Percentiles rank a stretch among this genome's conserved stretches.
These are phyloP conservation scores for Papiliotrema flavescens DNA, from an alignment of 1,284 basidiomycete genomes.

Conservation along the genomic window DNA sequence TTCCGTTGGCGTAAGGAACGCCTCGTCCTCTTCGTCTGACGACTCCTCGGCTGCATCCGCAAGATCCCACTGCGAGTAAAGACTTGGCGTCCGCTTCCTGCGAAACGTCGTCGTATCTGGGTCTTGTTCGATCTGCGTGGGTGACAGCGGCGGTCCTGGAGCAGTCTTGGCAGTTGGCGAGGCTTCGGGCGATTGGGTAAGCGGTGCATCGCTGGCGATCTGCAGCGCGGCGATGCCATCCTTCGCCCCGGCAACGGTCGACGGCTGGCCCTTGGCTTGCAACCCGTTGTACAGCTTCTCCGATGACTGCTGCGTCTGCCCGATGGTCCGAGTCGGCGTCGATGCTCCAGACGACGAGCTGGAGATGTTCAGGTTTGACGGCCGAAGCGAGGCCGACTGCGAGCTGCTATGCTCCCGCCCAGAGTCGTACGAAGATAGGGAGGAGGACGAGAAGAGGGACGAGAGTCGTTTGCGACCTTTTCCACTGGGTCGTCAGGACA, in stretches of 20 bases:
- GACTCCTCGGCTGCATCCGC: conserved; percentile 25
- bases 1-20: conserved; percentile 45
- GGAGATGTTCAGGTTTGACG: conserved; percentile 15
- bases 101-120: no score
- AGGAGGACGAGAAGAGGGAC: conserved; percentile 37
- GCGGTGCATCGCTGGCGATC: conserved; percentile 7
- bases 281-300: conserved; percentile 3
- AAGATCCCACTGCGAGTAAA: conserved; percentile 46
- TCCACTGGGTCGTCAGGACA: conserved; percentile 5
- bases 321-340: conserved; percentile 21
- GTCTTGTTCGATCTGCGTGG: conserved; percentile 1
- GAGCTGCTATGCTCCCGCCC: conserved; percentile 12
- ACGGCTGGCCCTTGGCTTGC: conserved; percentile 4
- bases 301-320: background rate
- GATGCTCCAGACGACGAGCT: conserved; percentile 28
- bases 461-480: conserved; percentile 38
- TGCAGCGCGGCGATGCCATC: conserved; percentile 3
- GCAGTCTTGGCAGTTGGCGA: conserved; percentile 9
- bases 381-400: background rate
- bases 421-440: conserved; percentile 19
- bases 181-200: conserved; percentile 20
- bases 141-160: conserved; percentile 9
- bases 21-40: conserved; percentile 33
- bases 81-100: conserved; percentile 20
- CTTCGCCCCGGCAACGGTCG: background rate